Evolutionary conservation across 129 eudicot genomes (phyloP).

Genomic region (Centella asiatica): DNA sequence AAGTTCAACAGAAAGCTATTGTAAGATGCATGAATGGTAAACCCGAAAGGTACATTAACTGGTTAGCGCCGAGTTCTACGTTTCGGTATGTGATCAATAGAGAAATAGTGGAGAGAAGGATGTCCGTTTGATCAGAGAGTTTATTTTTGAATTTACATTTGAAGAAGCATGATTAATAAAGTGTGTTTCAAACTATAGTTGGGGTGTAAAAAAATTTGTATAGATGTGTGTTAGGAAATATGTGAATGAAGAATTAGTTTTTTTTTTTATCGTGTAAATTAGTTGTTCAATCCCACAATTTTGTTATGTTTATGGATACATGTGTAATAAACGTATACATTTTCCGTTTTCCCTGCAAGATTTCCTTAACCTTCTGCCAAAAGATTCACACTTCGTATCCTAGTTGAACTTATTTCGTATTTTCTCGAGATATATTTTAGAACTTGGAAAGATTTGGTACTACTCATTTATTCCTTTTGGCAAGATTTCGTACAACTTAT

Average conservation of each 20-base stretch:
- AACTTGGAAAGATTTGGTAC: too few relatives aligned
- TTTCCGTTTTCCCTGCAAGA: neutral
- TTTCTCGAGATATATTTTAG: too few relatives aligned
- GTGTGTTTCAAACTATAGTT: neutral
- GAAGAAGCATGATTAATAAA: constrained; percentile 17
- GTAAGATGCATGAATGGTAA: constrained; percentile 30
- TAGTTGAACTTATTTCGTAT: too few relatives aligned
- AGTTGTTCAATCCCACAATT: neutral
- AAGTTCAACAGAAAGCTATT: constrained; percentile 48
- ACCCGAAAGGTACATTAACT: constrained; percentile 46
- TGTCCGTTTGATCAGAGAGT: constrained; percentile 10
- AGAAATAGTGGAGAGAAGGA: constrained; percentile 35
- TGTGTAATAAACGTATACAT: neutral
- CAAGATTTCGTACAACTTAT: too few relatives aligned
- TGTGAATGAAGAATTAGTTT: constrained; percentile 17
- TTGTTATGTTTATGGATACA: neutral
- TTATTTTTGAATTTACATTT: constrained; percentile 20
- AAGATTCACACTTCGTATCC: too few relatives aligned
- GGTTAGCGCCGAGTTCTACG: constrained; percentile 60
- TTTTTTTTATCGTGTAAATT: neutral
- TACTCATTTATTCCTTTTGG: too few relatives aligned
- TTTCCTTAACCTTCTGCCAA: neutral
- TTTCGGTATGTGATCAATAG: constrained; percentile 67
- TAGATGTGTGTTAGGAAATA: constrained; percentile 17
- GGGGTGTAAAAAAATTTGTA: constrained; percentile 25